These are phyloP conservation scores for Phytophthora citricola DNA, from an alignment of 352 stramenopile species.

Conservation along the genomic window DNA sequence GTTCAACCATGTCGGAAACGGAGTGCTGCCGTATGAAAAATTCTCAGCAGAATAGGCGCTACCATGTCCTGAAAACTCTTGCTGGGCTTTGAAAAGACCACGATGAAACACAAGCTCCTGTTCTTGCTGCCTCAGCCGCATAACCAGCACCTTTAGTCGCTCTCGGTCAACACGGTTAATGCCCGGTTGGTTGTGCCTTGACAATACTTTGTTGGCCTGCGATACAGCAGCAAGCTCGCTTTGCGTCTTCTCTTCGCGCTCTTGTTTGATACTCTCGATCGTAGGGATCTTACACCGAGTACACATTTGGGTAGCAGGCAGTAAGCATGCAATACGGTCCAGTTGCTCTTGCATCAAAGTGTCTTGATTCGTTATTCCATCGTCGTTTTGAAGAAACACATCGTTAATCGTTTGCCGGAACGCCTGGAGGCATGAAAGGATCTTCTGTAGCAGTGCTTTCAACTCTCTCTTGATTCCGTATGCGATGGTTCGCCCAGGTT, in stretches of 20 bases:
- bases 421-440: conserved; percentile 31
- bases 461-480: conserved; percentile 8
- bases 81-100: conserved; percentile 33
- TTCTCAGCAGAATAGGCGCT: conserved; percentile 49
- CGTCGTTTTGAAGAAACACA: conserved; percentile 10
- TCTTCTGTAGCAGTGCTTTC: conserved; percentile 16
- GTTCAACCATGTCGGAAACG: conserved; percentile 52
- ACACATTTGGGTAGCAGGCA: conserved; percentile 11
- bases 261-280: conserved; percentile 19
- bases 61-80: conserved; percentile 11
- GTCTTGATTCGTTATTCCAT: not conserved
- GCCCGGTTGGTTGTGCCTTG: conserved; percentile 5
- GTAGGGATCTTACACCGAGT: conserved; percentile 21
- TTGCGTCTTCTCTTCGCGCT: conserved; percentile 5
- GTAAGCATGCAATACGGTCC: conserved; percentile 13
- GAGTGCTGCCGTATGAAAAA: conserved; percentile 67
- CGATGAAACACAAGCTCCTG: conserved; percentile 46
- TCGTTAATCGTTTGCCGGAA: conserved; percentile 32
- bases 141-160: conserved; percentile 25
- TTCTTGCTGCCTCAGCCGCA: conserved; percentile 34
- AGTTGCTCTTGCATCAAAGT: conserved; percentile 14
- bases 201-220: conserved; percentile 21
- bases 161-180: conserved; percentile 3
- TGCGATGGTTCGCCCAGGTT: not conserved
- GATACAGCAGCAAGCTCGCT: conserved; percentile 24